A percentile compares a stretch with the other conserved stretches of the same genome.
These are phyloP conservation scores for Macadamia tetraphylla DNA, from an alignment of 164 flowering plant genomes.

Conservation along the genomic window DNA sequence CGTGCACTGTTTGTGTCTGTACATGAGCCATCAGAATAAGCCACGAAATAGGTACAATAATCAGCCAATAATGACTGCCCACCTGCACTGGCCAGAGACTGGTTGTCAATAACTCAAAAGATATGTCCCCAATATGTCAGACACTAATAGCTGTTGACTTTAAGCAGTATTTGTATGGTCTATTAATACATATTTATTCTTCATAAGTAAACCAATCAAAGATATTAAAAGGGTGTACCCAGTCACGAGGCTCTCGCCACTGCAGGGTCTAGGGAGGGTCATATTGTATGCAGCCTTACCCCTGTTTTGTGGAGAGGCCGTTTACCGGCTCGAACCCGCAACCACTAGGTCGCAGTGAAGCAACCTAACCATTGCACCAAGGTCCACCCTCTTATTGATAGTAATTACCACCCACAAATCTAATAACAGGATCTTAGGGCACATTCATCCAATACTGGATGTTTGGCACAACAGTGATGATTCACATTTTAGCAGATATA, in stretches of 20 bases:
- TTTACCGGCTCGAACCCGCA: too few relatives aligned
- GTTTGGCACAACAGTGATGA: too few relatives aligned
- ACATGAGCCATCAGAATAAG: constrained; percentile 99
- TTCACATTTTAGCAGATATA: too few relatives aligned
- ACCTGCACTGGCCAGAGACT: constrained; percentile 38
- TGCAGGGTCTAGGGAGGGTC: too few relatives aligned
- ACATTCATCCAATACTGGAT: too few relatives aligned
- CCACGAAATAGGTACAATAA: constrained; percentile 95
- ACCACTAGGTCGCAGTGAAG: too few relatives aligned
- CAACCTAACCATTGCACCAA: too few relatives aligned
- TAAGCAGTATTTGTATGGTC: not conserved
- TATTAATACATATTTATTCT: not conserved
- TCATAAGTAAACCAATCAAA: not conserved
- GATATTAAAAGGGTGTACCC: not conserved
- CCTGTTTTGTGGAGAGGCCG: too few relatives aligned
- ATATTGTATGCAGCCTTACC: too few relatives aligned
- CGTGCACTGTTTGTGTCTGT: constrained; percentile 92
- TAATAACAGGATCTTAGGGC: too few relatives aligned
- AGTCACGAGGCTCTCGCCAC: too few relatives aligned
- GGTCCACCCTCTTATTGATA: not conserved
- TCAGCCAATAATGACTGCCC: constrained; percentile 99
- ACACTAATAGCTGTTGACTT: not conserved
- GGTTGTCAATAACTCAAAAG: not conserved
- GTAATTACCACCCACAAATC: too few relatives aligned
- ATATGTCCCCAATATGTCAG: not conserved